phyloP scores from a whole-genome alignment of 345 rosid species.

The Arabis alpina region DNA sequence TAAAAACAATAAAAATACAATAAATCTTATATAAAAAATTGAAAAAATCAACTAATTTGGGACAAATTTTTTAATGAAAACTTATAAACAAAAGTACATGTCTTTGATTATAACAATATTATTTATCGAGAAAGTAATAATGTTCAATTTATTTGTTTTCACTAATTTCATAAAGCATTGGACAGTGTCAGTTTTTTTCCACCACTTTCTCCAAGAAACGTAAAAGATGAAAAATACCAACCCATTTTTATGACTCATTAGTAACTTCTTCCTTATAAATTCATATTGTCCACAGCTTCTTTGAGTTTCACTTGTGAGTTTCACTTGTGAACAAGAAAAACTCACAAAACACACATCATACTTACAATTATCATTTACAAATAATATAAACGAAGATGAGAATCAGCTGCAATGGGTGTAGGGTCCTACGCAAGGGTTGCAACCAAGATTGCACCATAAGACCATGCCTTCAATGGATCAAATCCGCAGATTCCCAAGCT shows the following conservation, averaged over 20 bases:
- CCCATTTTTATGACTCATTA: slow-evolving; percentile 30
- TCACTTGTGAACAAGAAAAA: slow-evolving; percentile 14
- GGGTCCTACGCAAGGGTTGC: slow-evolving; percentile 76
- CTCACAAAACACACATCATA: slow-evolving; percentile 23
- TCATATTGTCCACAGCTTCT: slow-evolving; percentile 19
- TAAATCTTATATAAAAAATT: too few species aligned
- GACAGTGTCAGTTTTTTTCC: slow-evolving; percentile 35
- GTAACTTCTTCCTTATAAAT: slow-evolving; percentile 43
- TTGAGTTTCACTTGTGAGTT: slow-evolving; percentile 21
- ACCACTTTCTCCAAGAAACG: slow-evolving; percentile 46
- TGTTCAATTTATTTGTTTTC: background rate
- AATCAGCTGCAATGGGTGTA: slow-evolving; percentile 78
- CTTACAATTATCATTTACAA: background rate
- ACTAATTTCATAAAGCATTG: slow-evolving; percentile 20
- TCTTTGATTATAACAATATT: background rate
- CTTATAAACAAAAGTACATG: background rate
- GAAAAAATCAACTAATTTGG: too few species aligned
- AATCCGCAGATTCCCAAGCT: slow-evolving; percentile 65
- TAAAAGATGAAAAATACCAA: slow-evolving; percentile 33
- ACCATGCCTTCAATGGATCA: slow-evolving; percentile 78
- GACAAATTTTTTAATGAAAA: background rate
- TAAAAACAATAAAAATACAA: too few species aligned
- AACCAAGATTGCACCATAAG: slow-evolving; percentile 62
- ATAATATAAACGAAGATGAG: slow-evolving; percentile 32
- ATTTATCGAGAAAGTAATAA: slow-evolving; percentile 22